Evolutionary conservation across 2,329 filamentous ascomycete genomes (phyloP), one percentile per base, ranked within the genome.

Genomic region (Diaporthe citri): DNA sequence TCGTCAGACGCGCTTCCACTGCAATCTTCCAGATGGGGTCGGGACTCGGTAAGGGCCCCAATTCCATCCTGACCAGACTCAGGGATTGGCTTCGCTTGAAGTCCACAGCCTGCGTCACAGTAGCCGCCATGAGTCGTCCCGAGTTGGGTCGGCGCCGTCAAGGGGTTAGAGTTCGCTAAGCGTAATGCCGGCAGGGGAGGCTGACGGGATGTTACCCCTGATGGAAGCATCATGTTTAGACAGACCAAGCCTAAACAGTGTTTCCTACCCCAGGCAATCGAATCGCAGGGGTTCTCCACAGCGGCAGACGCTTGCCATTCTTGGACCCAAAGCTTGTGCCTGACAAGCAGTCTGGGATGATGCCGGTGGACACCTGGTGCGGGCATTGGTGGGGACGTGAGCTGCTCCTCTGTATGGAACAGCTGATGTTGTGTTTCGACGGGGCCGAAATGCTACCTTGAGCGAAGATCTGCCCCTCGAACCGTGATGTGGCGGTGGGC

Each of bases 381-480:
- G 60, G 57, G 51, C 9, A 76, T 76, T 74, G 74, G 74, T 76
- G 74, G 74, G 66, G 73, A 51, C 70, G 28, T 39, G 41, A 62
- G 67, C 28, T 56, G 43, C 43, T 59, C 36, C 56, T 73, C 36
- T 73, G 74, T 71, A 60, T 69, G 74, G 71, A 73, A 75, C 71
- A 60, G 34, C 52, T 67, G 64, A 55, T 46, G 74, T 75, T 71
- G 70, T 67, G 74, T 75, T 75, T 74, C 62, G 43, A 72, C 62
- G 69, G 60, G 70, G 74, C 70, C 60, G 46, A n/a, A 31, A 57
- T 36, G 52, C 39, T 31, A 71, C 52, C 43, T 31, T 48, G 10
- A 28, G n/a, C 22, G 12, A 48, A 71, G 55, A 71, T 41, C 60
- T 51, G 25, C 60, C 20, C 28, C 60, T 36, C 7, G 17, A 22